Percentiles rank a stretch among this genome's conserved stretches.
Conservation (phyloP, 2,329 filamentous ascomycete genomes). For the Claviceps capensis region DNA sequence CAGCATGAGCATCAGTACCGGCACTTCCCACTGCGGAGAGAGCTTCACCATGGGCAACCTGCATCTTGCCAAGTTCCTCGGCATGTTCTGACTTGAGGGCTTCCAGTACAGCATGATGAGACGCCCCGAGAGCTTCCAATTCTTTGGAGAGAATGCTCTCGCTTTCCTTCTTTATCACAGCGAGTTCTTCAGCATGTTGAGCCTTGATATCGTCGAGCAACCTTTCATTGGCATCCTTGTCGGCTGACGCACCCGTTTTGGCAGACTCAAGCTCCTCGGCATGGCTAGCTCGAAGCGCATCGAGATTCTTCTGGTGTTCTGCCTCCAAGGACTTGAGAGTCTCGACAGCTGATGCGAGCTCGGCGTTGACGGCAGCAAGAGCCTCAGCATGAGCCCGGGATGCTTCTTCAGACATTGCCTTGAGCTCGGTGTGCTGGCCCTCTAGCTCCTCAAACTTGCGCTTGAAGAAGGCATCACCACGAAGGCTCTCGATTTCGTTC, state of each 20-base stretch:
- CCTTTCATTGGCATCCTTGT: slow-evolving; percentile 31
- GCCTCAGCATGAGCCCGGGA: slow-evolving; percentile 26
- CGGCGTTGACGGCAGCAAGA: slow-evolving; percentile 28
- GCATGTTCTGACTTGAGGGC: slow-evolving; percentile 27
- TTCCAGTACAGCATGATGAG: slow-evolving; percentile 30
- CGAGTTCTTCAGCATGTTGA: slow-evolving; percentile 37
- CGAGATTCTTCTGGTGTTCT: slow-evolving; percentile 39
- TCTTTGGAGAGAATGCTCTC: slow-evolving; percentile 25
- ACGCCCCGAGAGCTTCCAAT: slow-evolving; percentile 27
- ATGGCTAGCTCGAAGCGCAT: slow-evolving; percentile 41
- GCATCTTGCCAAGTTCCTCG: slow-evolving; percentile 22
- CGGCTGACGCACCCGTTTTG: slow-evolving; percentile 36
- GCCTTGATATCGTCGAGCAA: slow-evolving; percentile 43
- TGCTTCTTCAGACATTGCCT: slow-evolving; percentile 21
- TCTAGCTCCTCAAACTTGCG: slow-evolving; percentile 49
- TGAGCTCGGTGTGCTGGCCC: slow-evolving; percentile 38
- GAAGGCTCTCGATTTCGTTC: slow-evolving; percentile 49
- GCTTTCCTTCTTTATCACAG: slow-evolving; percentile 28
- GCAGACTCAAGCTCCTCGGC: slow-evolving; percentile 44
- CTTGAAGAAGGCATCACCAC: slow-evolving; percentile 50
- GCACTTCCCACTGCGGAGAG: slow-evolving; percentile 18
- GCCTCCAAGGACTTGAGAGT: slow-evolving; percentile 37
- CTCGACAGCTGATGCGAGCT: slow-evolving; percentile 29
- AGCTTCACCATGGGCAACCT: slow-evolving; percentile 18
- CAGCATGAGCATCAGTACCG: slow-evolving; percentile 13